A percentile compares a stretch with the other conserved stretches of the same genome.
phyloP scores from a whole-genome alignment of 768 basidiomycete species.

The Sarcomyxa edulis region DNA sequence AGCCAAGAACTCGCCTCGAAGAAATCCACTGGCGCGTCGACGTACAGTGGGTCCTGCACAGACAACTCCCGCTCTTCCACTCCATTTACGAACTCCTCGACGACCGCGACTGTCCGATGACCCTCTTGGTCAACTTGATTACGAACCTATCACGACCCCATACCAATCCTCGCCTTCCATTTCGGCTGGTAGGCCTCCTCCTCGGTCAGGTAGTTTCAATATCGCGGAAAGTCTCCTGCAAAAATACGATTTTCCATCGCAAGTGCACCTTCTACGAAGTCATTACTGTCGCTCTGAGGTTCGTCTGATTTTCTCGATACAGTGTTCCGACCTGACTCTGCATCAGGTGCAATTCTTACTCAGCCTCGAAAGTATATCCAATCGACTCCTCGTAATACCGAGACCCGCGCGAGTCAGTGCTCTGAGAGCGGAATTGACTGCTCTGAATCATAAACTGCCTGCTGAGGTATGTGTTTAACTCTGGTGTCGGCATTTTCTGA shows the following conservation, averaged over 20 bases:
- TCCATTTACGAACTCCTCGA: constrained; percentile 49
- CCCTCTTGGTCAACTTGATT: constrained; percentile 67
- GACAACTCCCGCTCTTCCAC: constrained; percentile 68
- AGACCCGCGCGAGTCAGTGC: constrained; percentile 94
- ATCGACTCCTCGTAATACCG: constrained; percentile 86
- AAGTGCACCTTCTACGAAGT: constrained; percentile 69
- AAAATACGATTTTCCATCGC: constrained; percentile 62
- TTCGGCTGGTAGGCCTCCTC: constrained; percentile 38
- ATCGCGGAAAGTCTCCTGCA: constrained; percentile 55
- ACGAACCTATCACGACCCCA: constrained; percentile 36
- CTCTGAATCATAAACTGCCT: constrained; percentile 92
- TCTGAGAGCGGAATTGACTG: constrained; percentile 92
- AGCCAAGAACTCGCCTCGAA: constrained; percentile 3
- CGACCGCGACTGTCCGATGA: constrained; percentile 63
- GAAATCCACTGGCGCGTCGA: constrained; percentile 21
- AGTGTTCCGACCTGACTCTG: constrained; percentile 10
- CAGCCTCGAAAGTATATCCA: constrained; percentile 87
- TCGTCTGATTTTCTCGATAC: constrained; percentile 16
- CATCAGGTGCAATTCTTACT: constrained; percentile 80
- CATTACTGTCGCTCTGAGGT: constrained; percentile 90
- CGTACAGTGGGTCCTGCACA: constrained; percentile 61
- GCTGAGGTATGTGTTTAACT: constrained; percentile 63
- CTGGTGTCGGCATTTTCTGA: constrained; percentile 2
- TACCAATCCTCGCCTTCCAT: constrained; percentile 74
- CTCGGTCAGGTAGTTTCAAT: constrained; percentile 37